Base-by-base conservation (phyloP, 1,139 yeast genomes). In the Yamadazyma blattariae region DNA sequence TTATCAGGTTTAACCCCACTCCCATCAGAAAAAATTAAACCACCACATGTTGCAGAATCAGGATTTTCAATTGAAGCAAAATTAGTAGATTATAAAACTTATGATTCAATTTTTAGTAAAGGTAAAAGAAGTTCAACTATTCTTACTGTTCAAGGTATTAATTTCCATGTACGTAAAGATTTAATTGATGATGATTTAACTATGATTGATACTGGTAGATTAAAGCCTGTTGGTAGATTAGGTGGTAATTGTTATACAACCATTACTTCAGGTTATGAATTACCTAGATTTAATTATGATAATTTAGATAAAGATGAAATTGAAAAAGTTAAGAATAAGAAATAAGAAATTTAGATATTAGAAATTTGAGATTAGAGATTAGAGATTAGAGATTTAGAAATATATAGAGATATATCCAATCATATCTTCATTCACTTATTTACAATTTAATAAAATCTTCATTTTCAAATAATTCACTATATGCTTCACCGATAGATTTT, bases 401-500 rank as follows among this genome's bases (percentile, higher is more conserved):
- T 25, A 15, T 12, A 13, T 12, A 5, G n/a, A n/a, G n/a, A n/a
- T n/a, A n/a, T n/a, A n/a, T n/a, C n/a, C n/a, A n/a, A n/a, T n/a
- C n/a, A n/a, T n/a, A 7, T 17, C 17, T 23, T 11, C n/a, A n/a
- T n/a, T n/a, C n/a, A n/a, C 5, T 17, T 17, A 17, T 7, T 30
- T 25, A 41, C 12, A 44, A 33, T 25, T 42, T 45, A 5, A 44
- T 39, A 19, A 38, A 42, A 21, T 44, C 52, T 8, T 49, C 57
- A 27, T 28, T 34, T 16, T 52, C 64, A 47, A 75, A 80, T 7
- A 82, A 50, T 27, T 72, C 74, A n/a, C 51, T 50, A 50, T 72
- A 88, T 0, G 92, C 82, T 9, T 64, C 66, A 1, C 87, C 85
- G 18, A 90, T 77, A 41, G 69, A 73, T 36, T 74, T 71, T 42